Base-by-base conservation (phyloP, 78 protist genomes). In the Protostelium mycophagum region DNA sequence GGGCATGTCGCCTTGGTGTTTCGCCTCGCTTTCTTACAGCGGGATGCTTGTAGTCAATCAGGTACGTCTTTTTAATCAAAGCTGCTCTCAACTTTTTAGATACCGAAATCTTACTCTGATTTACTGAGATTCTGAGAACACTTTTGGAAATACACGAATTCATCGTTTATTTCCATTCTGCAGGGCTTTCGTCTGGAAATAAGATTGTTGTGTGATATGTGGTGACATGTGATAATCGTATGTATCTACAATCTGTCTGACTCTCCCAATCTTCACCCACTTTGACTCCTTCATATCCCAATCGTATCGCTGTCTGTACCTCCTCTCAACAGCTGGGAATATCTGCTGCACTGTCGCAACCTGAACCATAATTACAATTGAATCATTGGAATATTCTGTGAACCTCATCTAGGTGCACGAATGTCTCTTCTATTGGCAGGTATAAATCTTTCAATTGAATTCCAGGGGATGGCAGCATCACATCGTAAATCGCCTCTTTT, bases 21-120 rank as follows among this genome's bases (percentile, higher is more conserved):
- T 92, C 83, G 91, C 94, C 31, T 92, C 94, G 31, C 63, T 92
- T 36, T 92, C 94, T 0, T 92, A 89, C 84, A 92, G 90, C 86
- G 94, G 94, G 31, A 88, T 91, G 87, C 73, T 92, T 28, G 94
- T 92, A 23, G 83, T 92, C 28, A 92, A 92, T 85, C 87, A 92
- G 84, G 94, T 92, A 86, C 94, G 73, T 25, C 16, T 5, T 25
- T 51, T 5, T 25, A 25, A 16, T 16, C 31, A 51, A 51, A 5
- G 16, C 5, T 51, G 73, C 5, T 51, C 16, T 16, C 5, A 5
- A 16, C 16, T 5, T 51, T 51, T 5, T 16, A 51, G 73, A 16
- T 51, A 16, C 73, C 73, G 31, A 51, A 51, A 51, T 51, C 73
- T 51, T 51, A 51, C 73, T 51, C 73, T 51, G 73, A 51, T 16